Evolutionary conservation across 1,284 basidiomycete genomes (phyloP), one percentile per base, ranked within the genome.

Genomic region (Xerocomus alliaceus): DNA sequence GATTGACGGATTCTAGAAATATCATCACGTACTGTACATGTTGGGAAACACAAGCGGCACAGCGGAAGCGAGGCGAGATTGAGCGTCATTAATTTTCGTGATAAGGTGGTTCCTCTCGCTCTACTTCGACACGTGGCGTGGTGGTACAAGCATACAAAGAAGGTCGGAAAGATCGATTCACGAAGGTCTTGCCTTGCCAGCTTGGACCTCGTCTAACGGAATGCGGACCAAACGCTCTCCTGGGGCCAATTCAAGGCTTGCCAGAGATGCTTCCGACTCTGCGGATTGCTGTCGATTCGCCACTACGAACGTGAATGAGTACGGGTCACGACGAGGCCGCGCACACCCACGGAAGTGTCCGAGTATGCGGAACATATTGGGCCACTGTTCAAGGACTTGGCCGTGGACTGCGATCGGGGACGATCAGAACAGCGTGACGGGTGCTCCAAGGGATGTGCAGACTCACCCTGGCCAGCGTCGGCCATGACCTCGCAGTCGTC

Each of bases 321-420:
- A n/a, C 24, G 4, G 12, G 15, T 39, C 42, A 11, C 12, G 45
- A 28, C 4, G 3, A 24, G 34, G 6, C 17, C 6, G 28, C 34
- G 15, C 28, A 48, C 20, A 60, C 87, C 68, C 69, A 92, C 90
- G 68, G 70, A 90, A 91, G 59, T 88, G 77, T 61, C 78, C 83
- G 54, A 92, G 78, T 56, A 91, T 90, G 62, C 87, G 82, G 70
- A 92, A 92, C 91, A 92, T 92, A 70, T 84, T 86, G 17, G 89
- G 87, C 90, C 91, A 92, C 65, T 92, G 90, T 64, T 87, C 86
- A 26, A 91, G 80, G 2, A 92, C 90, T 69, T 90, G 84, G 13
- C 90, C 90, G 64, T 89, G 87, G 34, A 89, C 90, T 92, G 46
- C 10, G 39, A 56, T 52, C 61, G 52, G n/a, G 56, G 50, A 41